Conservation (phyloP, 129 eudicot genomes). For the Centella asiatica region DNA sequence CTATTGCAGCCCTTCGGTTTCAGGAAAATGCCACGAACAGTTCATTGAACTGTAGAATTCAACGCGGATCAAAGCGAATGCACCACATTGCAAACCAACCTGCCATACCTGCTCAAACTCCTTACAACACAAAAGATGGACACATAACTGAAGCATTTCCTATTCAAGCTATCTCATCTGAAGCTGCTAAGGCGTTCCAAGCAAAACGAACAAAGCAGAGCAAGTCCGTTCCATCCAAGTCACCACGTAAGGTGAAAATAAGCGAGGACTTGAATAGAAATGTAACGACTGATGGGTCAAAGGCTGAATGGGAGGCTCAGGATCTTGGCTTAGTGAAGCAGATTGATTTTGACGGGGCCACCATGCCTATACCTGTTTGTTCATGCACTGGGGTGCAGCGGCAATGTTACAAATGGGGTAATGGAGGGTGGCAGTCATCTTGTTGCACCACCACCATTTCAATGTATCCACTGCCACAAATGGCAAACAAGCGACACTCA, state of each 20-base stretch:
- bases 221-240: conserved; percentile 11
- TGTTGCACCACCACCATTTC: conserved; percentile 73
- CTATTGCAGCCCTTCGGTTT: conserved; percentile 39
- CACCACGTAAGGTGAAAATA: conserved; percentile 20
- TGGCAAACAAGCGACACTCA: conserved; percentile 45
- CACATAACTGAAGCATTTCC: conserved; percentile 12
- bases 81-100: conserved; percentile 25
- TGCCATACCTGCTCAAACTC: conserved; percentile 20
- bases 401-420: conserved; percentile 79
- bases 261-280: conserved; percentile 18
- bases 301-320: conserved; percentile 4
- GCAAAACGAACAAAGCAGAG: conserved; percentile 29
- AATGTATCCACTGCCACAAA: conserved; percentile 57
- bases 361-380: conserved; percentile 72
- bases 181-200: conserved; percentile 24
- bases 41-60: conserved; percentile 3
- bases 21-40: conserved; percentile 36
- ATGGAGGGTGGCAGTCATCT: conserved; percentile 77
- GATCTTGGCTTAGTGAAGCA: conserved; percentile 35
- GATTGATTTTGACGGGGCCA: conserved; percentile 41
- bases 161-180: conserved; percentile 9
- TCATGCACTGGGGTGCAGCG: conserved; percentile 67
- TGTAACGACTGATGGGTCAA: background rate
- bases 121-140: conserved; percentile 16
- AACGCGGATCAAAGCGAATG: conserved; percentile 16